These are phyloP conservation scores for Elsinoe perseae DNA, from an alignment of 2,329 filamentous ascomycete species.

Conservation along the genomic window DNA sequence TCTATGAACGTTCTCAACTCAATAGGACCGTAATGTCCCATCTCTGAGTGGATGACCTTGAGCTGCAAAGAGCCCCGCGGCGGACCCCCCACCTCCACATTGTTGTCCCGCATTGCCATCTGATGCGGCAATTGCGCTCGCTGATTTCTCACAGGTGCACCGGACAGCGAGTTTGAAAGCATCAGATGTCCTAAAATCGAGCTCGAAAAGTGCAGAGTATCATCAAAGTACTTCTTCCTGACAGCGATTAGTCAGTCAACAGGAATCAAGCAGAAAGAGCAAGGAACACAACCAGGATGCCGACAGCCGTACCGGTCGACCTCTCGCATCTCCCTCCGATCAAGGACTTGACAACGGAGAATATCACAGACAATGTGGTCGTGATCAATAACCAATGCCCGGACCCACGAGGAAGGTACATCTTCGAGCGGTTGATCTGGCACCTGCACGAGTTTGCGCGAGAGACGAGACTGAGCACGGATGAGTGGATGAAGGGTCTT, in stretches of 20 bases:
- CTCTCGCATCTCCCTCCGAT: slow-evolving; percentile 38
- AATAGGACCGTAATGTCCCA: slow-evolving; percentile 8
- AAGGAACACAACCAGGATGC: slow-evolving; percentile 1
- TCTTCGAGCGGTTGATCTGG: slow-evolving; percentile 62
- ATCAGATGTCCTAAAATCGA: neutral
- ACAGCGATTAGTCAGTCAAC: neutral
- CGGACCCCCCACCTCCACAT: neutral
- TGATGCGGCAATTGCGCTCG: slow-evolving; percentile 9
- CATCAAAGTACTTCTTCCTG: neutral
- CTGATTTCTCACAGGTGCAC: neutral
- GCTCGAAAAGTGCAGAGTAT: neutral
- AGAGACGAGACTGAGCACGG: slow-evolving; percentile 63
- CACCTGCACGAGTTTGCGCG: slow-evolving; percentile 72
- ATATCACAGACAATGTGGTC: slow-evolving; percentile 65
- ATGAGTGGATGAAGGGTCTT: slow-evolving; percentile 66
- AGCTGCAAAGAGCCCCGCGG: slow-evolving; percentile 8
- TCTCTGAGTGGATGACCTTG: slow-evolving; percentile 3
- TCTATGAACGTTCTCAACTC: neutral
- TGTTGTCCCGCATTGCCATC: slow-evolving; percentile 2
- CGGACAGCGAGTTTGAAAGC: neutral
- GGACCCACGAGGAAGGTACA: slow-evolving; percentile 56
- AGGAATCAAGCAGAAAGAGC: neutral
- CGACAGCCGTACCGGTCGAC: slow-evolving; percentile 10
- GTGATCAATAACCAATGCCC: slow-evolving; percentile 61
- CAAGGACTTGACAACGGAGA: slow-evolving; percentile 63